Conservation (phyloP, 257 asterid genomes). For the Phtheirospermum japonicum region DNA sequence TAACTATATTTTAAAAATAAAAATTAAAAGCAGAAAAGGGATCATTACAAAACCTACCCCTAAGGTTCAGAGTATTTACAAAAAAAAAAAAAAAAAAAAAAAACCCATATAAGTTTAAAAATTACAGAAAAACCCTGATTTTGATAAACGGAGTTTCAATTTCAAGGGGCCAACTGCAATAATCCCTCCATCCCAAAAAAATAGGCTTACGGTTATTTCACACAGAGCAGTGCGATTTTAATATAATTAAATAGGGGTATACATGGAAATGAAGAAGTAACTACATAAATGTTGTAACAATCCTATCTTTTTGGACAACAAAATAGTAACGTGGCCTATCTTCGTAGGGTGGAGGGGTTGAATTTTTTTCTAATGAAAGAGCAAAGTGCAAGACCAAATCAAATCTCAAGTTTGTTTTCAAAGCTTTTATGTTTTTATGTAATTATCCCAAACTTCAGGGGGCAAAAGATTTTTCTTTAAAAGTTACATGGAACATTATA, state of each 20-base stretch:
- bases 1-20: neutral
- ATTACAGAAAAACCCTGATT: neutral
- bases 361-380: neutral
- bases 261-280: no score
- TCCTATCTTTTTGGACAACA: neutral
- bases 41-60: neutral
- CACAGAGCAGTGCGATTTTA: no score
- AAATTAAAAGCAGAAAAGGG: no score
- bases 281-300: no score
- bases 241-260: no score
- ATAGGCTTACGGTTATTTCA: no score
- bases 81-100: neutral
- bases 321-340: no score
- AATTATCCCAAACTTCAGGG: no score
- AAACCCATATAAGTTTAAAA: neutral
- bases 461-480: no score
- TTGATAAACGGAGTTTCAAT: neutral
- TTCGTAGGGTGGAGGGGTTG: no score
- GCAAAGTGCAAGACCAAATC: neutral
- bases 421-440: neutral
- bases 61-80: neutral
- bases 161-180: neutral
- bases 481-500: slow-evolving; percentile 7
- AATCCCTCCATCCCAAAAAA: no score
- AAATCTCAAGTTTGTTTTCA: neutral